Base-by-base conservation (phyloP, 164 flowering plant genomes). In the Magnolia officinalis region DNA sequence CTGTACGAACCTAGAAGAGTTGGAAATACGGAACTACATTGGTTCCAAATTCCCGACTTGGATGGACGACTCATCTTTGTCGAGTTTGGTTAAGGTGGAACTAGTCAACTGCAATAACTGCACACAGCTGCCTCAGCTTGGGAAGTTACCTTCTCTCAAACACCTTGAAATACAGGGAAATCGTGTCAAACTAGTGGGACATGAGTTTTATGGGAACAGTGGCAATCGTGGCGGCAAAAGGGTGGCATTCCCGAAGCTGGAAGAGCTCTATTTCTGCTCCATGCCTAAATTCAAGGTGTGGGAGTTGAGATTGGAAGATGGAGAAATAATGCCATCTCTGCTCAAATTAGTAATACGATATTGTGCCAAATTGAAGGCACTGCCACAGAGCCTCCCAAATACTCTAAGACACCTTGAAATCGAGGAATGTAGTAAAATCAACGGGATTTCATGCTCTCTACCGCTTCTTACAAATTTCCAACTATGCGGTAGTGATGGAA, bases 111-210 rank as follows among this genome's bases (percentile, higher is more conserved):
- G 70, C 16, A 49, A 10, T n/a, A 49, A 65, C 18, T 66, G 52
- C 37, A 24, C n/a, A 50, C 61, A 74, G 31, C 52, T 74, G 2
- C 61, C 70, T 6, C 9, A 21, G 11, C 76, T 74, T 1, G 76
- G 76, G 52, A 50, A 65, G 21, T 52, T 74, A 21, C 45, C 70
- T 23, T 58, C 67, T 24, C 70, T 74, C 24, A 74, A 74, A 21
- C 50, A 26, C 9, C 59, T 74, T 18, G 50, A 21, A 7, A 65
- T 74, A 65, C 26, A 50, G 49, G 49, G 51, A 49, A 49, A 37
- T 66, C 59, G 11, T 7, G 70, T 10, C 14, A 20, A 74, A 63
- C 4, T 1, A 7, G 52, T 74, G 26, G 70, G 20, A 11, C 14
- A 9, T 58, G 66, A 58, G 23, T 72, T 26, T 18, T 58, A 26